phyloP scores from a whole-genome alignment of 2,329 filamentous ascomycete genomes.

The Scortechinia acanthostroma region DNA sequence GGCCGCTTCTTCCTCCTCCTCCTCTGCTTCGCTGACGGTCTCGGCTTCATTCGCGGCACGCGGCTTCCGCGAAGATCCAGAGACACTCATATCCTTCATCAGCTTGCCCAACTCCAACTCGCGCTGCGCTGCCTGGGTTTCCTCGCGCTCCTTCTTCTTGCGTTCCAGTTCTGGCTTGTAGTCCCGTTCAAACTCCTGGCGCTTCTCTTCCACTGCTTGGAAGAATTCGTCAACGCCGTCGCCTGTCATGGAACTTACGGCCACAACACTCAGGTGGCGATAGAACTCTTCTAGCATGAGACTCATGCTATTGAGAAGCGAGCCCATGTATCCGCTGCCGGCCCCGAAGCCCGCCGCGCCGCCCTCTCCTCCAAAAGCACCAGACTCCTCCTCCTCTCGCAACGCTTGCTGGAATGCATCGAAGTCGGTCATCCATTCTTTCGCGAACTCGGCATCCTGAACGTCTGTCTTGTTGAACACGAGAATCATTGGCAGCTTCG shows the following conservation, averaged over 20 bases:
- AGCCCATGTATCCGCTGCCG: conserved; percentile 93
- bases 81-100: conserved; percentile 77
- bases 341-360: conserved; percentile 50
- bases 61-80: neutral
- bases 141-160: conserved; percentile 67
- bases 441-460: conserved; percentile 81
- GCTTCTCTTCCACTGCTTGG: conserved; percentile 77
- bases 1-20: conserved; percentile 13
- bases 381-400: conserved; percentile 56
- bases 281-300: conserved; percentile 97
- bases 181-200: conserved; percentile 78
- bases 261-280: conserved; percentile 83
- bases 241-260: conserved; percentile 86
- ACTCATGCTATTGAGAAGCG: conserved; percentile 93
- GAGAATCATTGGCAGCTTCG: conserved; percentile 93
- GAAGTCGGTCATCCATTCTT: conserved; percentile 99
- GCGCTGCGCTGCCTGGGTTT: conserved; percentile 62
- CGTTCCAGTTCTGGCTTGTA: conserved; percentile 88
- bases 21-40: conserved; percentile 16
- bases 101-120: conserved; percentile 83
- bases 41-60: neutral
- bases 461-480: conserved; percentile 99
- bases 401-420: conserved; percentile 88
- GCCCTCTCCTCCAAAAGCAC: conserved; percentile 51
- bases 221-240: conserved; percentile 92